phyloP scores from a whole-genome alignment of 2,329 filamentous ascomycete species.

The Fusarium sp. region DNA sequence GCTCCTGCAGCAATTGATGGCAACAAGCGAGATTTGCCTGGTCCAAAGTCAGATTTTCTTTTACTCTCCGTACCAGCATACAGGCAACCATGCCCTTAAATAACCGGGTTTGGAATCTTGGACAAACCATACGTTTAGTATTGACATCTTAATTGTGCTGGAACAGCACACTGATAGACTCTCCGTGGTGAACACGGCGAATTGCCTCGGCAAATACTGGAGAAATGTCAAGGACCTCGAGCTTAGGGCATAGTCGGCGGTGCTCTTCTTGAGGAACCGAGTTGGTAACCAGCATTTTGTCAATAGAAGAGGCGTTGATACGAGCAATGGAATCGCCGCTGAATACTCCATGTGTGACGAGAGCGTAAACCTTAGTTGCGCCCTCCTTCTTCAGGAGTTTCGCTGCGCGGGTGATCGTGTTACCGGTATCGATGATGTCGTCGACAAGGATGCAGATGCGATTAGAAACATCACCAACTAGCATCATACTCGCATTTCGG shows the following conservation, averaged over 20 bases:
- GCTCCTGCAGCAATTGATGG: constrained; percentile 22
- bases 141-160: constrained; percentile 47
- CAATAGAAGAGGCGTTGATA: constrained; percentile 91
- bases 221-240: constrained; percentile 90
- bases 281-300: constrained; percentile 96
- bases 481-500: constrained; percentile 94
- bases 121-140: constrained; percentile 26
- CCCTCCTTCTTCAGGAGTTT: constrained; percentile 97
- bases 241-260: constrained; percentile 80
- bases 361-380: constrained; percentile 88
- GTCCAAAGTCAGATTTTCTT: constrained; percentile 5
- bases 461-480: constrained; percentile 86
- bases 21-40: constrained; percentile 7
- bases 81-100: constrained; percentile 18
- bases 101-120: constrained; percentile 20
- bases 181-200: constrained; percentile 94
- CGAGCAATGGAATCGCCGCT: constrained; percentile 94
- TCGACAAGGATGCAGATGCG: constrained; percentile 91
- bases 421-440: constrained; percentile 94
- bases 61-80: constrained; percentile 1
- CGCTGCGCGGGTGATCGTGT: constrained; percentile 95
- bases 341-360: constrained; percentile 94
- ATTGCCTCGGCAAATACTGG: constrained; percentile 96
- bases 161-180: constrained; percentile 96
- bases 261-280: constrained; percentile 91